Evolutionary conservation across 176 grass and related monocot genomes (phyloP), one percentile per base, ranked within the genome.

Genomic region (Juncus effusus): DNA sequence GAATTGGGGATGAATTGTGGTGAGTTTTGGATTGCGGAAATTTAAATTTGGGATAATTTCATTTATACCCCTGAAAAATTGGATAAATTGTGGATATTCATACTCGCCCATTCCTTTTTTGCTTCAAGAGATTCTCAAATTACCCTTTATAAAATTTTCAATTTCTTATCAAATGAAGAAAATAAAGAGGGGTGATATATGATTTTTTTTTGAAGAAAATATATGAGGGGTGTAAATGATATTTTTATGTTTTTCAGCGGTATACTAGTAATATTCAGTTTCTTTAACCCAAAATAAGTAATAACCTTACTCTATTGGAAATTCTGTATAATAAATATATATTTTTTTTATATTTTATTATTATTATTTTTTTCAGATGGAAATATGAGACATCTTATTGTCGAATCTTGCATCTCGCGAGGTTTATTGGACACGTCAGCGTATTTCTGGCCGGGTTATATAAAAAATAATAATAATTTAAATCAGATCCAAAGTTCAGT

Each of bases 341-440:
- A 10, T 62, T 8, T 57, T 14, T 62, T 53, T 47, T 47, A 28
- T 69, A 40, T 57, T 45, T 72, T 45, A 54, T 49, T 67, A 6
- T 54, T 75, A 3, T 73, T 74, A 45, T 78, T 71, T 37, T 91
- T 74, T 56, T 64, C 88, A 96, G 93, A 80, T 72, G 93, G 93
- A 70, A 96, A 86, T 80, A 83, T 96, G 93, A 41, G 85, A 10
- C 93, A 96, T 82, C 86, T 96, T 74, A 96, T 91, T 77, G 82
- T 96, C 36, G 93, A 96, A 74, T 90, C 85, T 55, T 96, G 93
- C 79, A 96, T 96, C 63, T 96, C 93, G 60, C 76, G 93, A 40
- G 85, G 81, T 38, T 91, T 91, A 59, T 76, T 96, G 79, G 93
- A 96, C 44, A 82, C 93, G 13, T 91, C 93, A 79, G 82, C 80